These are phyloP conservation scores for Cladorrhinum samala DNA, from an alignment of 495 filamentous ascomycete species.

Conservation along the genomic window DNA sequence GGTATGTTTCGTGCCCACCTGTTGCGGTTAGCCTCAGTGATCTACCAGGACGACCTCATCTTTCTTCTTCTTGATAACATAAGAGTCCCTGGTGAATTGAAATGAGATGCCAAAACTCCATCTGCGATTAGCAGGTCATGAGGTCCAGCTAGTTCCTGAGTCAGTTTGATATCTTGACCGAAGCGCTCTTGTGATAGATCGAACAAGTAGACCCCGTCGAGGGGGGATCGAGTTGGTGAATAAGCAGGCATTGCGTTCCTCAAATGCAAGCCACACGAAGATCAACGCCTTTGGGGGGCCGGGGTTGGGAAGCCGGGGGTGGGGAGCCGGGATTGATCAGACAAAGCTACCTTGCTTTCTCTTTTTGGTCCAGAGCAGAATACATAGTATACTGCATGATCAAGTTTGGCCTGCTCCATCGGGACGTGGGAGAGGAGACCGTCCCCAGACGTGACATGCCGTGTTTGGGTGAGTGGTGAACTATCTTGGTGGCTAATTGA, in stretches of 20 bases:
- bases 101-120: neutral
- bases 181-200: too few relatives aligned
- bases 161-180: too few relatives aligned
- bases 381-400: too few relatives aligned
- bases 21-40: conserved; percentile 3
- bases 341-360: too few relatives aligned
- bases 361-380: too few relatives aligned
- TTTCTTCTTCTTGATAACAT: neutral
- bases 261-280: conserved; percentile 12
- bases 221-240: neutral
- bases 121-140: neutral
- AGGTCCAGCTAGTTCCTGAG: too few relatives aligned
- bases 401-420: neutral
- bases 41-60: neutral
- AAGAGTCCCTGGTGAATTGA: neutral
- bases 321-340: neutral
- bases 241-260: conserved; percentile 3
- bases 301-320: neutral
- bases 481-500: too few relatives aligned
- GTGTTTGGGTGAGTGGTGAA: neutral
- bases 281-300: conserved; percentile 7
- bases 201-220: too few relatives aligned
- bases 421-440: neutral
- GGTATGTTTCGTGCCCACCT: conserved; percentile 2
- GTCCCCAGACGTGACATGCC: neutral